phyloP scores from a whole-genome alignment of 2,329 filamentous ascomycete genomes.

The Nigrospora osmanthi region DNA sequence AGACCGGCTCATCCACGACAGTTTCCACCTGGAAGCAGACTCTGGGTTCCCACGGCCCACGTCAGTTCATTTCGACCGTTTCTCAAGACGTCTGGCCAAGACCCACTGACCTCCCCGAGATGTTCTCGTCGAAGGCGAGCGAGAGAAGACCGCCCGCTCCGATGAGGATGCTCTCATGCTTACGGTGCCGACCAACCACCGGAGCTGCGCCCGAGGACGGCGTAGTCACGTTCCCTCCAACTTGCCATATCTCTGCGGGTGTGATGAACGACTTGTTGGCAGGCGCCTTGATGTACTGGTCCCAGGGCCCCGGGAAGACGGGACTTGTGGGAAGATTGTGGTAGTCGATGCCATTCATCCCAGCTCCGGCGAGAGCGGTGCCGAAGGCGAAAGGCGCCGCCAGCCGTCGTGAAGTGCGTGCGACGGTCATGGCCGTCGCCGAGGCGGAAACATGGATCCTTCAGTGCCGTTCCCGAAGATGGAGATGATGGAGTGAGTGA shows the following conservation, averaged over 20 bases:
- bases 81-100: too few relatives aligned
- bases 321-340: constrained; percentile 19
- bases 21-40: constrained; percentile 24
- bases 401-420: too few relatives aligned
- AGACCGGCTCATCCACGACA: constrained; percentile 17
- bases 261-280: constrained; percentile 23
- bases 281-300: constrained; percentile 27
- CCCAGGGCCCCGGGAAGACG: constrained; percentile 30
- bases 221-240: constrained; percentile 22
- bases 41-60: constrained; percentile 9
- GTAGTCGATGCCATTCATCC: constrained; percentile 7
- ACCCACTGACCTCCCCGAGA: constrained; percentile 25
- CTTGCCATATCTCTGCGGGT: constrained; percentile 22
- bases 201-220: constrained; percentile 4
- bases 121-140: constrained; percentile 31
- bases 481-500: too few relatives aligned
- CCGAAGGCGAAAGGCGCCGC: too few relatives aligned
- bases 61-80: not conserved
- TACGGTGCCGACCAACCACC: not conserved
- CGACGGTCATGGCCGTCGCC: too few relatives aligned
- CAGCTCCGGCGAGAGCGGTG: too few relatives aligned
- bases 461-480: too few relatives aligned
- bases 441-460: too few relatives aligned
- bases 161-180: constrained; percentile 14
- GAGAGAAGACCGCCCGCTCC: constrained; percentile 25